Evolutionary conservation across 2,329 filamentous ascomycete species (phyloP).

Genomic region (Paecilomyces variotii): DNA sequence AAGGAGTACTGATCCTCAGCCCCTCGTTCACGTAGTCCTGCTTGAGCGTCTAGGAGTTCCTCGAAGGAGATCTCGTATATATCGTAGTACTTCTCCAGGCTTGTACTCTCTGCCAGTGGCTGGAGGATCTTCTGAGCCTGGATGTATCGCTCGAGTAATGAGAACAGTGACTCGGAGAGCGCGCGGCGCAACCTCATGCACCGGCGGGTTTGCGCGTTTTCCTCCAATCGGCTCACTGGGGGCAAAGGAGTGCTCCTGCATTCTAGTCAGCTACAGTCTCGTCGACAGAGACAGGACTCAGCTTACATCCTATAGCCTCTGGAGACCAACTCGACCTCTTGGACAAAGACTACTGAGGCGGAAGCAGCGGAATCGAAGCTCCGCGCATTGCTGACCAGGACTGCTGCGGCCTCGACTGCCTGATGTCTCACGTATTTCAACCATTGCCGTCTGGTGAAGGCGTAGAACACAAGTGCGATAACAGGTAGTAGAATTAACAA

Average conservation of each 20-base stretch:
- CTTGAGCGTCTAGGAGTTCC: conserved; percentile 63
- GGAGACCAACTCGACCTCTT: conserved; percentile 92
- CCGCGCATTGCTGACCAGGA: conserved; percentile 66
- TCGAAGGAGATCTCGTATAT: conserved; percentile 72
- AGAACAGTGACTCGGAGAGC: conserved; percentile 61
- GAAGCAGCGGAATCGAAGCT: conserved; percentile 71
- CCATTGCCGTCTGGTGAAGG: conserved; percentile 72
- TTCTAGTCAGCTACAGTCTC: conserved; percentile 14
- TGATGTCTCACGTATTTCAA: conserved; percentile 69
- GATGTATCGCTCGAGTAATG: conserved; percentile 63
- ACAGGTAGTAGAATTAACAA: conserved; percentile 41
- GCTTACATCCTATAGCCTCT: conserved; percentile 76
- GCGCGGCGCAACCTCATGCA: conserved; percentile 72
- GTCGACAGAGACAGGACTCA: conserved; percentile 2
- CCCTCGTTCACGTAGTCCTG: conserved; percentile 55
- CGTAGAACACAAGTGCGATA: conserved; percentile 55
- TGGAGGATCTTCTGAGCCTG: conserved; percentile 62
- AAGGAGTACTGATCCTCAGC: conserved; percentile 71
- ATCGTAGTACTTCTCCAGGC: conserved; percentile 88
- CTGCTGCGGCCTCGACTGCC: conserved; percentile 59
- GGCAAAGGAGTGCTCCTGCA: conserved; percentile 76
- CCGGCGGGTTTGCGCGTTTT: conserved; percentile 66
- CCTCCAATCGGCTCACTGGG: conserved; percentile 86
- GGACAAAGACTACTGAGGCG: conserved; percentile 71
- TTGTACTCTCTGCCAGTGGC: conserved; percentile 66